Evolutionary conservation across 2,329 filamentous ascomycete genomes (phyloP).

Genomic region (Colletotrichum scovillei): DNA sequence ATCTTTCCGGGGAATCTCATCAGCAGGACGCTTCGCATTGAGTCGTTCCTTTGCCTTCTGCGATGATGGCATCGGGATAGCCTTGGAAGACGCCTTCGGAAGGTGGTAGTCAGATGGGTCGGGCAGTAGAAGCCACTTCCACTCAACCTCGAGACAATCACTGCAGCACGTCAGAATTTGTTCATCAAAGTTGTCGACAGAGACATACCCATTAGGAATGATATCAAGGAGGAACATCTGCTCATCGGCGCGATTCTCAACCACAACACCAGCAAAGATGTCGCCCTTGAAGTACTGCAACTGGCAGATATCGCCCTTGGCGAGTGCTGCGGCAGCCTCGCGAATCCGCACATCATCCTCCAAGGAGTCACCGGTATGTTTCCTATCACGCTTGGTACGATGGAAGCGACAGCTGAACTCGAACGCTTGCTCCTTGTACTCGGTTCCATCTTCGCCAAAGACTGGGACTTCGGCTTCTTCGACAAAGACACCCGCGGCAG

Average conservation of each 20-base stretch:
- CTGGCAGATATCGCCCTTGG: conserved; percentile 83
- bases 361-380: conserved; percentile 73
- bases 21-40: conserved; percentile 71
- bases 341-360: conserved; percentile 78
- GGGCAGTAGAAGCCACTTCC: conserved; percentile 84
- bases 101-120: conserved; percentile 77
- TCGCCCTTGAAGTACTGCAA: conserved; percentile 86
- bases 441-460: conserved; percentile 88
- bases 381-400: conserved; percentile 85
- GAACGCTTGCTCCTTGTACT: conserved; percentile 92
- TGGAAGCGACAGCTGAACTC: conserved; percentile 97
- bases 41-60: conserved; percentile 73
- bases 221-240: conserved; percentile 83
- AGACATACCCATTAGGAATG: conserved; percentile 82
- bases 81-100: conserved; percentile 79
- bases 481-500: conserved; percentile 90
- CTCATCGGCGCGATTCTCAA: conserved; percentile 84
- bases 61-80: conserved; percentile 75
- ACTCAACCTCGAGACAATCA: conserved; percentile 82
- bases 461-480: conserved; percentile 88
- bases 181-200: conserved; percentile 13
- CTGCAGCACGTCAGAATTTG: conserved; percentile 61
- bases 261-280: conserved; percentile 89
- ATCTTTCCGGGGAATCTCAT: conserved; percentile 73
- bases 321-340: conserved; percentile 75